These are phyloP conservation scores for Neurospora pannonica DNA, from an alignment of 495 filamentous ascomycete species.

Conservation along the genomic window DNA sequence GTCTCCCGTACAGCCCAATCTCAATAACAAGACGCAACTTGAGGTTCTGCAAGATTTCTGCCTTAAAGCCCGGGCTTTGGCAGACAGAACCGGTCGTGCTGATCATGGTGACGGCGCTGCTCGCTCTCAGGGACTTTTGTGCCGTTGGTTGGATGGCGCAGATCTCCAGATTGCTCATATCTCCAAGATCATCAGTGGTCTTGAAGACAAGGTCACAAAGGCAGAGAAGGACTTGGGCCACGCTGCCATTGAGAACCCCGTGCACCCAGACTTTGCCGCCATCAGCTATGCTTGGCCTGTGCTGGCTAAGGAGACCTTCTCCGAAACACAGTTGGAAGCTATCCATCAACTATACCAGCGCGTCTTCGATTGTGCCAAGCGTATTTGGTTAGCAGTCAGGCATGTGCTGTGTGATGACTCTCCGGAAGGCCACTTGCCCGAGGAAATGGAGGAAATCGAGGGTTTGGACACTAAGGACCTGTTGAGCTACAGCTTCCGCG, in stretches of 20 bases:
- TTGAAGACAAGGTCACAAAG: slow-evolving; percentile 49
- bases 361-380: slow-evolving; percentile 46
- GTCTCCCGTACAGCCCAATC: neutral
- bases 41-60: slow-evolving; percentile 28
- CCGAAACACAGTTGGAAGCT: slow-evolving; percentile 25
- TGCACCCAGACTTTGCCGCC: slow-evolving; percentile 62
- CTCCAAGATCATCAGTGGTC: slow-evolving; percentile 31
- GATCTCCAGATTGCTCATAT: slow-evolving; percentile 34
- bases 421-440: slow-evolving; percentile 76
- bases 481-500: slow-evolving; percentile 87
- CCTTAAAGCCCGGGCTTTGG: slow-evolving; percentile 46
- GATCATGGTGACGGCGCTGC: slow-evolving; percentile 83
- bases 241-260: slow-evolving; percentile 52
- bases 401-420: slow-evolving; percentile 80
- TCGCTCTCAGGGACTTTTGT: slow-evolving; percentile 46
- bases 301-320: slow-evolving; percentile 21
- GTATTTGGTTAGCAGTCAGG: slow-evolving; percentile 66
- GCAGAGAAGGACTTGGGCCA: slow-evolving; percentile 48
- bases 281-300: slow-evolving; percentile 42
- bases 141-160: slow-evolving; percentile 30
- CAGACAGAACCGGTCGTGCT: slow-evolving; percentile 60
- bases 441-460: slow-evolving; percentile 58
- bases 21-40: slow-evolving; percentile 7
- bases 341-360: slow-evolving; percentile 40
- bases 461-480: slow-evolving; percentile 73